Conservation (phyloP, 306 rosid species). For the Glycine soja region DNA sequence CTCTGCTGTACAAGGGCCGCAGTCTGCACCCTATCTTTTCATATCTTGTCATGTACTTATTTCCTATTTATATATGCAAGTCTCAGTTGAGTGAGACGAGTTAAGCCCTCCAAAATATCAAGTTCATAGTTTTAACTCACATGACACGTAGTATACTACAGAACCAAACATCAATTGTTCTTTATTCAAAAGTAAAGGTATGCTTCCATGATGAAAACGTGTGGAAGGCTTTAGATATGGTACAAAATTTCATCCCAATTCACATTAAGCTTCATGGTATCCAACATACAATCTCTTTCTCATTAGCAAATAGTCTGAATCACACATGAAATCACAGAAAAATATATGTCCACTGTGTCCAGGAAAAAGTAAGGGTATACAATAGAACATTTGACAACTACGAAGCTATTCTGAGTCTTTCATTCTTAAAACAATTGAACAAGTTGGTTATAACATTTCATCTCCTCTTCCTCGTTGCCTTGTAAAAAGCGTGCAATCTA, state of each 20-base stretch:
- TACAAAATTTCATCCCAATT: background rate
- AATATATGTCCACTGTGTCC: background rate
- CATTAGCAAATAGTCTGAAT: background rate
- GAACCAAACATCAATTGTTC: background rate
- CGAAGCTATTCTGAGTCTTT: background rate
- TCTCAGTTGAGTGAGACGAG: too few relatives aligned
- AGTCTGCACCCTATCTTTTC: too few relatives aligned
- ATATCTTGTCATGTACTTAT: too few relatives aligned
- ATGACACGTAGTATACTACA: background rate
- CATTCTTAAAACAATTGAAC: background rate
- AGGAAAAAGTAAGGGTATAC: background rate
- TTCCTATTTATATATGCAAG: too few relatives aligned
- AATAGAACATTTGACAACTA: slow-evolving; percentile 6
- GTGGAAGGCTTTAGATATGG: too few relatives aligned
- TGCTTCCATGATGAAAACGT: background rate
- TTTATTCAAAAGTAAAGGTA: background rate
- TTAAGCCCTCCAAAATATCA: too few relatives aligned
- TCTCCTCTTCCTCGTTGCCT: slow-evolving; percentile 4
- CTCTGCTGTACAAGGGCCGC: too few relatives aligned
- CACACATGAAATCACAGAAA: background rate
- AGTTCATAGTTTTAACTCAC: too few relatives aligned
- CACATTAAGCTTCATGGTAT: background rate
- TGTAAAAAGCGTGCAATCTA: too few relatives aligned
- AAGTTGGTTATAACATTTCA: slow-evolving; percentile 4
- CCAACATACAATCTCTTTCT: slow-evolving; percentile 2